These are phyloP conservation scores for Colletotrichum echinochloae DNA, from an alignment of 2,329 filamentous ascomycete genomes.

Conservation along the genomic window DNA sequence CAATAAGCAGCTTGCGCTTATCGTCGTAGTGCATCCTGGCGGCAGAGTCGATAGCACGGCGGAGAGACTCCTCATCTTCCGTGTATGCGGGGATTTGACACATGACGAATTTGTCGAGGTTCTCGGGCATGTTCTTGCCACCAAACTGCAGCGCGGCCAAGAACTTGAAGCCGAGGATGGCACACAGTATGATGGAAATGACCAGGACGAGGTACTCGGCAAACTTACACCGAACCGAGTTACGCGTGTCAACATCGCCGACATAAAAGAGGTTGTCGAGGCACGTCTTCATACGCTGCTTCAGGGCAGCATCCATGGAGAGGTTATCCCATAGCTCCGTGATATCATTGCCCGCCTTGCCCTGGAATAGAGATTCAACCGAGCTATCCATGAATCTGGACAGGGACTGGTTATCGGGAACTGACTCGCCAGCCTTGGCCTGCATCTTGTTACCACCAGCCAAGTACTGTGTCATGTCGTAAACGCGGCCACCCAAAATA, in stretches of 20 bases:
- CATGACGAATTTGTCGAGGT: slow-evolving; percentile 98
- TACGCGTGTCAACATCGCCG: slow-evolving; percentile 90
- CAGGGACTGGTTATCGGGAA: slow-evolving; percentile 61
- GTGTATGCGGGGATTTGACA: slow-evolving; percentile 98
- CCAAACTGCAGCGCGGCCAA: slow-evolving; percentile 95
- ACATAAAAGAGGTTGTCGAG: slow-evolving; percentile 96
- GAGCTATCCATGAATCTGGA: slow-evolving; percentile 84
- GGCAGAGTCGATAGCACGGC: slow-evolving; percentile 95
- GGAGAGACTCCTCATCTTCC: slow-evolving; percentile 96
- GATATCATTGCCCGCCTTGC: slow-evolving; percentile 81
- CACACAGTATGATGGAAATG: slow-evolving; percentile 82
- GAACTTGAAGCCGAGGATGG: slow-evolving; percentile 95
- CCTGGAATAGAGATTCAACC: slow-evolving; percentile 82
- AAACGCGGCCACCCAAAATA: slow-evolving; percentile 83
- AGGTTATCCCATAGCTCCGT: slow-evolving; percentile 85
- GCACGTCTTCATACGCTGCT: slow-evolving; percentile 80
- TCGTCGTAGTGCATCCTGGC: slow-evolving; percentile 97
- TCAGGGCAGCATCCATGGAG: slow-evolving; percentile 65
- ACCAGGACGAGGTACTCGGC: slow-evolving; percentile 89
- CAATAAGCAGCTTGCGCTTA: slow-evolving; percentile 93
- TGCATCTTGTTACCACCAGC: slow-evolving; percentile 77
- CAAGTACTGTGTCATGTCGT: slow-evolving; percentile 89
- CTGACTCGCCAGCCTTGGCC: slow-evolving; percentile 64
- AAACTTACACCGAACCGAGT: slow-evolving; percentile 86
- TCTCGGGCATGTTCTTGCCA: slow-evolving; percentile 90